Evolutionary conservation across 108 stramenopile genomes (phyloP).

Genomic region (Fragilaria radians): DNA sequence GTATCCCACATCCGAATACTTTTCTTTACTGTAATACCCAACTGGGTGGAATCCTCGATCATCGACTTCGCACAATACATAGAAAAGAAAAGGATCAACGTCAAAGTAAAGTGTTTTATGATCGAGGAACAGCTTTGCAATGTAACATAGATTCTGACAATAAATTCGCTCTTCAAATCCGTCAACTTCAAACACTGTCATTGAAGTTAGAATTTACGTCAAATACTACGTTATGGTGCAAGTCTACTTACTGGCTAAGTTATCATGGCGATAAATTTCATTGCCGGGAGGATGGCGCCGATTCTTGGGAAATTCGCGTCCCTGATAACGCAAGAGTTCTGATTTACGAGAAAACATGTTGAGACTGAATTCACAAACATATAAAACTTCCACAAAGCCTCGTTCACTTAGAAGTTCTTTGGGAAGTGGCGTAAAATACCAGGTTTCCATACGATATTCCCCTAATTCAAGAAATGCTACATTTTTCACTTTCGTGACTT

Average conservation of each 20-base stretch:
- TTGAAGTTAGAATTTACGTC: too few relatives aligned
- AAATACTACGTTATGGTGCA: not conserved
- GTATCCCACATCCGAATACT: slow-evolving; percentile 97
- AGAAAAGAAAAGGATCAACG: slow-evolving; percentile 98
- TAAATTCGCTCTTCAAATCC: slow-evolving; percentile 92
- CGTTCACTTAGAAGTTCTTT: slow-evolving; percentile 83
- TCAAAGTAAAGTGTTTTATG: slow-evolving; percentile 99
- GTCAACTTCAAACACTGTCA: slow-evolving; percentile 94
- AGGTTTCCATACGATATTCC: slow-evolving; percentile 88
- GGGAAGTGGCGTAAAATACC: slow-evolving; percentile 98
- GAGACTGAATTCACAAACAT: slow-evolving; percentile 95
- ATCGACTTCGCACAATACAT: slow-evolving; percentile 95
- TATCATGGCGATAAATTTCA: slow-evolving; percentile 65
- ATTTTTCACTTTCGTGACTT: slow-evolving; percentile 98
- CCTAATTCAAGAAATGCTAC: slow-evolving; percentile 90
- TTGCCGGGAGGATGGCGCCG: slow-evolving; percentile 84
- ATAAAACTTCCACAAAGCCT: slow-evolving; percentile 86
- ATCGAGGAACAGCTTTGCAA: slow-evolving; percentile 99
- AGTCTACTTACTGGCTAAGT: slow-evolving; percentile 26
- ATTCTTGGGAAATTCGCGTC: slow-evolving; percentile 36
- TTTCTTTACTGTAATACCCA: slow-evolving; percentile 99
- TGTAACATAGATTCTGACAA: slow-evolving; percentile 96
- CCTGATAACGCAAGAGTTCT: slow-evolving; percentile 87
- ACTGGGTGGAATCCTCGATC: slow-evolving; percentile 89
- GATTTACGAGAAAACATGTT: slow-evolving; percentile 85